These are phyloP conservation scores for Cenchrus fungigraminus DNA, from an alignment of 176 grass and related monocot species.

Conservation along the genomic window DNA sequence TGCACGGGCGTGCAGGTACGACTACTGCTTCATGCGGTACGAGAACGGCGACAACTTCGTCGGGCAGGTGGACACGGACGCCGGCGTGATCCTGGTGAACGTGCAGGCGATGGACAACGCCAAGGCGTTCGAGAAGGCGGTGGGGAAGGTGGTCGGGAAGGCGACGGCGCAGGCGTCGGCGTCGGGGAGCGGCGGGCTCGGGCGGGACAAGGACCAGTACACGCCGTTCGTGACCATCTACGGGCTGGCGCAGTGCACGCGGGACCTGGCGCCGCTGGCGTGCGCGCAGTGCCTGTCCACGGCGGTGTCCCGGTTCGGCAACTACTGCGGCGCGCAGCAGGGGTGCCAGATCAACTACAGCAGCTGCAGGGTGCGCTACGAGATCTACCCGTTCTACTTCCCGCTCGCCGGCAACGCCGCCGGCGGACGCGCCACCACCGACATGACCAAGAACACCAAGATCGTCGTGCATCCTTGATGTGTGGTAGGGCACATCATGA, in stretches of 20 bases:
- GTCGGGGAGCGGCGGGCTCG: constrained; percentile 51
- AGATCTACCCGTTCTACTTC: constrained; percentile 83
- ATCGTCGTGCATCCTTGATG: constrained; percentile 47
- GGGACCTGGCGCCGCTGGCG: constrained; percentile 42
- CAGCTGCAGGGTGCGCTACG: constrained; percentile 74
- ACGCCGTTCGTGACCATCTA: constrained; percentile 64
- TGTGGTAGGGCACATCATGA: neutral
- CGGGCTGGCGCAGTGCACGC: constrained; percentile 74
- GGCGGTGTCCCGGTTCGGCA: constrained; percentile 54
- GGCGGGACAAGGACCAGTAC: constrained; percentile 50
- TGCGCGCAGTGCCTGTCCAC: constrained; percentile 66
- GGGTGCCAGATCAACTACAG: constrained; percentile 73
- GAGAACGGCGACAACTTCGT: constrained; percentile 47
- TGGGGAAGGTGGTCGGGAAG: constrained; percentile 44
- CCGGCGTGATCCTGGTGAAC: constrained; percentile 54
- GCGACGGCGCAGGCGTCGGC: constrained; percentile 39
- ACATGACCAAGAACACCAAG: constrained; percentile 59
- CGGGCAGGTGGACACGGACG: constrained; percentile 48
- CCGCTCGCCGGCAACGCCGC: constrained; percentile 40
- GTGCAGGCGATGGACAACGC: constrained; percentile 44
- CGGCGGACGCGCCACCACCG: constrained; percentile 8
- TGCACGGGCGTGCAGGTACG: constrained; percentile 41
- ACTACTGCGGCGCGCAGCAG: constrained; percentile 53
- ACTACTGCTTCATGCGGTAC: constrained; percentile 80
- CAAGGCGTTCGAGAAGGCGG: constrained; percentile 53